Conservation (phyloP, 2,329 filamentous ascomycete genomes). For the Cladosporium velox region DNA sequence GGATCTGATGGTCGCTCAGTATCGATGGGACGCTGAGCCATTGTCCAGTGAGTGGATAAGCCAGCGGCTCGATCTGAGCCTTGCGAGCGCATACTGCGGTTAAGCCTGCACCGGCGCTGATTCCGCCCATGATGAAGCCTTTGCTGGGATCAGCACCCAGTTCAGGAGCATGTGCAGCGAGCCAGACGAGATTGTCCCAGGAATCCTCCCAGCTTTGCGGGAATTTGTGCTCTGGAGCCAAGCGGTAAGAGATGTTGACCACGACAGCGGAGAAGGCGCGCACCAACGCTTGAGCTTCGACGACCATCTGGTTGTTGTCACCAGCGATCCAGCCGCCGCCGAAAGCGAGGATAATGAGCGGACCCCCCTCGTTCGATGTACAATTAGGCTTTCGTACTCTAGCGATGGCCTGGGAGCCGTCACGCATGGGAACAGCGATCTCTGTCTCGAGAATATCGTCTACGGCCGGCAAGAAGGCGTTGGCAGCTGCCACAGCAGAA, state of each 20-base stretch:
- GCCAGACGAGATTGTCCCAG: constrained; percentile 52
- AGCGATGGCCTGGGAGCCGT: constrained; percentile 37
- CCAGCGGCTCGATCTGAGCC: constrained; percentile 44
- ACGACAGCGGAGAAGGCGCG: constrained; percentile 10
- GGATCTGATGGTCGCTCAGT: constrained; percentile 36
- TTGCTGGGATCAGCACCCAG: constrained; percentile 46
- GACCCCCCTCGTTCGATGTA: constrained; percentile 22
- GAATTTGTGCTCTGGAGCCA: constrained; percentile 60
- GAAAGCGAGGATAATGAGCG: constrained; percentile 27
- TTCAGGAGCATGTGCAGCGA: constrained; percentile 41
- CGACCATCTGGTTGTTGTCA: constrained; percentile 24
- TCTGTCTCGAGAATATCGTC: background rate
- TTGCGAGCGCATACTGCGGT: constrained; percentile 43
- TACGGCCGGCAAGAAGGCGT: background rate
- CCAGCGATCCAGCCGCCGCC: constrained; percentile 32
- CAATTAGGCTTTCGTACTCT: constrained; percentile 35
- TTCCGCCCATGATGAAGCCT: constrained; percentile 55
- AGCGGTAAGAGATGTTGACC: constrained; percentile 48
- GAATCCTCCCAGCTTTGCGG: constrained; percentile 56
- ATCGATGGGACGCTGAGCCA: constrained; percentile 49
- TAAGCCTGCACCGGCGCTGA: constrained; percentile 50
- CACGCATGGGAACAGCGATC: constrained; percentile 34
- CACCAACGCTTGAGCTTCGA: constrained; percentile 23
- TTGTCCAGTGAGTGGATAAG: constrained; percentile 49
- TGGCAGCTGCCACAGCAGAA: background rate